Base-by-base conservation (phyloP, 805 yeast species). In the Pichia gijzeniarum region DNA sequence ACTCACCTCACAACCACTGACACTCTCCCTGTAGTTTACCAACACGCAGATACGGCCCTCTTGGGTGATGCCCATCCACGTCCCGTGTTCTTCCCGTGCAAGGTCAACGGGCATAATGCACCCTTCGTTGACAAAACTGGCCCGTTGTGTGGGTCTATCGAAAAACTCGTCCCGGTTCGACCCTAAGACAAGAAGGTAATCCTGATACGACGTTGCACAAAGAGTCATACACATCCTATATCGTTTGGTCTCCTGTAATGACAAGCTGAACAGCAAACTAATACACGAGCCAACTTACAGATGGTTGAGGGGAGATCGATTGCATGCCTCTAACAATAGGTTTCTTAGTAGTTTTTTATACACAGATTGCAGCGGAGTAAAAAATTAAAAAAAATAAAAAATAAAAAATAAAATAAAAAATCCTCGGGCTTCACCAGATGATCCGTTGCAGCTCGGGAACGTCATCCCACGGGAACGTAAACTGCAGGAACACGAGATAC, bases 101-200 rank as follows among this genome's bases (percentile, higher is more conserved):
- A 85, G 61, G 60, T 91, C 97, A 33, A 72, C 64, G 0, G 97
- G 97, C 7, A 84, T 74, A 10, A 87, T 59, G 1, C 83, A 64
- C 10, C 57, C 40, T 13, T 44, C 41, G 4, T 35, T 25, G 45
- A 47, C 68, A 62, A 44, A 69, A 52, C 43, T 59, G 55, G 33
- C 91, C 82, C n/a, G 61, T 43, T 74, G 71, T 0, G 98, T 91
- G 2, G 82, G 80, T 41, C 99, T 66, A 37, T 70, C 74, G 58
- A 85, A 80, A 55, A 68, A 85, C 61, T 93, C 99, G 59, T 93
- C 99, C 38, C 99, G 64, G 59, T 91, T 91, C 3, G 96, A 86
- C 3, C 87, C 65, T 4, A 88, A 59, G 2, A 91, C 74, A 34
- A 91, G 69, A 1, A 95, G 85, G 54, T 79, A 91, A 18, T 83